These are phyloP conservation scores for Claviceps digitariae DNA, from an alignment of 2,329 filamentous ascomycete species.

Conservation along the genomic window DNA sequence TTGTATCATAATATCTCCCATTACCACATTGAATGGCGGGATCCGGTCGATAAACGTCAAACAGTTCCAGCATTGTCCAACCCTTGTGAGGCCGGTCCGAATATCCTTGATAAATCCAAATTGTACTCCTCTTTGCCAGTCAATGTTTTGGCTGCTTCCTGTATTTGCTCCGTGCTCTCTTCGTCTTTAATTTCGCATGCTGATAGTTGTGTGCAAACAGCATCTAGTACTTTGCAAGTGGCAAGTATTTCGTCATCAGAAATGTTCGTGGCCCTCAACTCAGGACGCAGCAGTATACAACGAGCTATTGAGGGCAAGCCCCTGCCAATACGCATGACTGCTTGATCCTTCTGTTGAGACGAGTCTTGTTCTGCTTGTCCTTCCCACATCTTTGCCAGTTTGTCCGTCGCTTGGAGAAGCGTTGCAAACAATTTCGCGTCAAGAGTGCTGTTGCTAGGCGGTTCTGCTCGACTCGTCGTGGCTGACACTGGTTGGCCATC, in stretches of 20 bases:
- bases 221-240: background rate
- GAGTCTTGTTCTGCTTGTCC: background rate
- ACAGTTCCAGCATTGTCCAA: slow-evolving; percentile 4
- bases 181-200: background rate
- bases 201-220: background rate
- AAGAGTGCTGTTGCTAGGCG: background rate
- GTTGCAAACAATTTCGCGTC: background rate
- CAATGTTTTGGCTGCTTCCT: background rate
- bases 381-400: slow-evolving; percentile 1
- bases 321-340: background rate
- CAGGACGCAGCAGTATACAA: background rate
- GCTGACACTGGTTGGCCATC: slow-evolving; percentile 24
- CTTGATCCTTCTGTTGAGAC: no score
- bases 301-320: slow-evolving; percentile 1
- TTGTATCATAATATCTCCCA: slow-evolving; percentile 1
- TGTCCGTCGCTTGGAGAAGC: slow-evolving; percentile 2
- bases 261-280: background rate
- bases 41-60: slow-evolving; percentile 1
- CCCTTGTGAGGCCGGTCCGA: slow-evolving; percentile 2
- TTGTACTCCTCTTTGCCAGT: slow-evolving; percentile 2
- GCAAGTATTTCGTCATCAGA: background rate
- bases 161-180: background rate
- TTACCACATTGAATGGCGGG: background rate
- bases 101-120: slow-evolving; percentile 6
- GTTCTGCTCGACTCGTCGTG: slow-evolving; percentile 9